Conservation (phyloP, 2,329 filamentous ascomycete genomes). For the Fusarium graminum region DNA sequence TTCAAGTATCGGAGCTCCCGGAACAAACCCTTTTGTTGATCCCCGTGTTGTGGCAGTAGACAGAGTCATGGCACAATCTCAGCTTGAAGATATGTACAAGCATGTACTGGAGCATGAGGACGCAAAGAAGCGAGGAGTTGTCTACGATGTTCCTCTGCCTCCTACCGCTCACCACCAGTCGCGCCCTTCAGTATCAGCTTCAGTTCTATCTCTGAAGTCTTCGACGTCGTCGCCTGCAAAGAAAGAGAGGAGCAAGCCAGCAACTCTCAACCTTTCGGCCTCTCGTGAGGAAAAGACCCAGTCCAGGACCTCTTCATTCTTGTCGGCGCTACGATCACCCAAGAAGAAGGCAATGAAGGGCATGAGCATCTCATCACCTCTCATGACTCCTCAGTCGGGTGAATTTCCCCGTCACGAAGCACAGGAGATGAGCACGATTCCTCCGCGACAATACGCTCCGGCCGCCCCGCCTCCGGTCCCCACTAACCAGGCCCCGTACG, state of each 20-base stretch:
- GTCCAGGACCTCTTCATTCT: conserved; percentile 70
- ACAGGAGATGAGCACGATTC: conserved; percentile 69
- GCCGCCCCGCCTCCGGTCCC: conserved; percentile 69
- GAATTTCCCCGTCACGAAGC: conserved; percentile 68
- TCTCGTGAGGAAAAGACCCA: conserved; percentile 63
- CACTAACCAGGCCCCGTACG: conserved; percentile 58
- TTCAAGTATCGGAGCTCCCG: conserved; percentile 63
- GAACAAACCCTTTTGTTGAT: conserved; percentile 80
- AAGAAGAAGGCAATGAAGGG: conserved; percentile 65
- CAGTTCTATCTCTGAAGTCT: conserved; percentile 46
- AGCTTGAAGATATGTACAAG: conserved; percentile 91
- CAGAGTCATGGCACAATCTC: conserved; percentile 78
- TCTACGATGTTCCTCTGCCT: conserved; percentile 59
- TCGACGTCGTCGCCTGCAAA: conserved; percentile 55
- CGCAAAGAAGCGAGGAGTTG: conserved; percentile 69
- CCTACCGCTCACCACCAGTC: conserved; percentile 47
- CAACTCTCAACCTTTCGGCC: conserved; percentile 62
- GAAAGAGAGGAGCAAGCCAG: conserved; percentile 64
- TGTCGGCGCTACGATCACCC: conserved; percentile 73
- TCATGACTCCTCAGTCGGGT: conserved; percentile 72
- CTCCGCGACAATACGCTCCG: conserved; percentile 70
- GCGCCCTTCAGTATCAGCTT: conserved; percentile 37
- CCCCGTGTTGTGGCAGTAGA: conserved; percentile 80
- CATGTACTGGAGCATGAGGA: conserved; percentile 92
- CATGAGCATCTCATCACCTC: conserved; percentile 73